A percentile compares a stretch with the other conserved stretches of the same genome.
Evolutionary conservation across 768 basidiomycete genomes (phyloP).

Genomic region (Amanita pallidorosea): DNA sequence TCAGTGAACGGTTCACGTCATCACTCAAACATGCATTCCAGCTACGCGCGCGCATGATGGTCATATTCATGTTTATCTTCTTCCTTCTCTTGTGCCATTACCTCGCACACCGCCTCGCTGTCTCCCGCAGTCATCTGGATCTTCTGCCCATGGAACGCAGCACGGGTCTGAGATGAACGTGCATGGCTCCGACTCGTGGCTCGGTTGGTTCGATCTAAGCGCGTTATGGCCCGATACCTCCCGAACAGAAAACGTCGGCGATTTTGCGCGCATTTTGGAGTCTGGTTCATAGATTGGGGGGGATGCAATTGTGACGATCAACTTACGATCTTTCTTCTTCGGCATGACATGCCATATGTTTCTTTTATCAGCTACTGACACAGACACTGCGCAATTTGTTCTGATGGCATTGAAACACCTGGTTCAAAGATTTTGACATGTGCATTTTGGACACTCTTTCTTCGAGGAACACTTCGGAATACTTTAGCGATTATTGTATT

Average conservation of each 20-base stretch:
- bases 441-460: no score
- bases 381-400: not conserved
- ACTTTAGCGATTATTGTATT: not conserved
- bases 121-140: constrained; percentile 38
- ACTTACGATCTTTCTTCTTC: not conserved
- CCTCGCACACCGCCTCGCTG: constrained; percentile 47
- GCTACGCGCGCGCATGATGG: constrained; percentile 29
- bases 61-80: constrained; percentile 38
- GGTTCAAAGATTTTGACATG: constrained; percentile 1
- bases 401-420: no score
- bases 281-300: not conserved
- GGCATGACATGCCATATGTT: no score
- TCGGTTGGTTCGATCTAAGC: constrained; percentile 4
- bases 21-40: constrained; percentile 16
- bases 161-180: not conserved
- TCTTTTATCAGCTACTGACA: no score
- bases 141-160: constrained; percentile 24
- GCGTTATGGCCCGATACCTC: not conserved
- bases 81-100: constrained; percentile 35
- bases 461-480: not conserved
- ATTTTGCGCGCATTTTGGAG: constrained; percentile 4
- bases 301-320: not conserved
- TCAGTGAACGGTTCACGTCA: constrained; percentile 42
- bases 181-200: not conserved
- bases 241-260: not conserved